phyloP scores from a whole-genome alignment of 106 monocot species.

The Dactylorhiza incarnata region DNA sequence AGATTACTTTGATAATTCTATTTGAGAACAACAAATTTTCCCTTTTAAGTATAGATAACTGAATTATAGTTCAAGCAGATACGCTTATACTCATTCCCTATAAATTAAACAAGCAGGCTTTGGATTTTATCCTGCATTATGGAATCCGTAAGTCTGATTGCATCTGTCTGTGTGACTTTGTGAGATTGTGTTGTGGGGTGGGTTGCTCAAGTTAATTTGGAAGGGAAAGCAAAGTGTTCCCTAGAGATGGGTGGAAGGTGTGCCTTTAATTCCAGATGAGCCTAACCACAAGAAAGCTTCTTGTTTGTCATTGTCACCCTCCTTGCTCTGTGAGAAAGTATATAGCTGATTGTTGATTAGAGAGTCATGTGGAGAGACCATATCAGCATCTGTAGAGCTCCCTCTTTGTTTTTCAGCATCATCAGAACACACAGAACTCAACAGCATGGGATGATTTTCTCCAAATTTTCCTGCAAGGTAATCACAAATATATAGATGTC shows the following conservation, averaged over 20 bases:
- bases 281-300: slow-evolving; percentile 54
- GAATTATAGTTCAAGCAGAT: too few relatives aligned
- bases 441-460: slow-evolving; percentile 11
- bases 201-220: not conserved
- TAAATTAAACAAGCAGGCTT: not conserved
- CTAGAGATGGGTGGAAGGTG: not conserved
- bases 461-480: slow-evolving; percentile 33
- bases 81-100: not conserved
- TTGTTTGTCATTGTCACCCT: slow-evolving; percentile 12
- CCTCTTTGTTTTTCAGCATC: slow-evolving; percentile 26
- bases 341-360: slow-evolving; percentile 8
- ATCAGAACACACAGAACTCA: slow-evolving; percentile 23
- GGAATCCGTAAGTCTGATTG: too few relatives aligned
- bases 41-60: too few relatives aligned
- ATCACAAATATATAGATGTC: not conserved
- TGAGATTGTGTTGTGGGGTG: too few relatives aligned
- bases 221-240: not conserved
- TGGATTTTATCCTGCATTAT: not conserved
- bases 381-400: slow-evolving; percentile 23
- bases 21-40: too few relatives aligned
- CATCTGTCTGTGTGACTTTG: too few relatives aligned
- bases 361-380: slow-evolving; percentile 10
- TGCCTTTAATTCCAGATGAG: slow-evolving; percentile 55
- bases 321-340: slow-evolving; percentile 15
- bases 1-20: too few relatives aligned